Base-by-base conservation (phyloP, 2,329 filamentous ascomycete genomes). In the Aureobasidium musti region DNA sequence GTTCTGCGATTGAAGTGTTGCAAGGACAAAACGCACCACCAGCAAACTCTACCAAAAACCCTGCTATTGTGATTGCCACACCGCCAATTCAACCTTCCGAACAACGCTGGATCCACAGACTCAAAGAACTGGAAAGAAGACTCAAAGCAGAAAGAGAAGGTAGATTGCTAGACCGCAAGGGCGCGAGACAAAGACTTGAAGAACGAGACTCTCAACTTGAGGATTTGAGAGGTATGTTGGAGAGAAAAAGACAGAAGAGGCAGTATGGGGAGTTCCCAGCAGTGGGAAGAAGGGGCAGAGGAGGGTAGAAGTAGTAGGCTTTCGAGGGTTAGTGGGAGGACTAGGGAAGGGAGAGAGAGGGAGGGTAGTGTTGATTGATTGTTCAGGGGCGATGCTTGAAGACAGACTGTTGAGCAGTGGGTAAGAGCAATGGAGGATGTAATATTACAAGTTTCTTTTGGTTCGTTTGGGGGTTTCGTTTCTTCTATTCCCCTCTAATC, bases 61-160 rank as follows among this genome's bases (percentile, higher is more conserved):
- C 37, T 19, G 8, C 17, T 52, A 26, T 84, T 82, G 68, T 75
- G 0, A 70, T 73, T 30, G 72, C 60, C 66, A 73, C 75, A 10
- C 74, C 75, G 8, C 76, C 77, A 5, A 71, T 79, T 33, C 77
- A 81, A 59, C 79, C 80, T 1, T 82, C 82, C 45, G 89, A 94
- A 71, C 89, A 91, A 70, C 87, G 90, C 71, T 97, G 92, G 91
- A 87, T 96, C 70, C 86, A 96, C 69, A 82, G 95, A 7, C 82
- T 98, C 39, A 87, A 91, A 67, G 93, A 98, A 75, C 81, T 98
- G 71, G 95, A 99, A 81, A 85, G 89, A 70, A 87, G 96, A 72
- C 82, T 99, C 21, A 96, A 97, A 77, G 88, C 91, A 53, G 95
- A 99, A 79, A 82, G 95, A 17, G 95, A 98, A 77, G 92, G 89